Base-by-base conservation (phyloP, 257 asterid genomes). In the Haberlea rhodopensis region DNA sequence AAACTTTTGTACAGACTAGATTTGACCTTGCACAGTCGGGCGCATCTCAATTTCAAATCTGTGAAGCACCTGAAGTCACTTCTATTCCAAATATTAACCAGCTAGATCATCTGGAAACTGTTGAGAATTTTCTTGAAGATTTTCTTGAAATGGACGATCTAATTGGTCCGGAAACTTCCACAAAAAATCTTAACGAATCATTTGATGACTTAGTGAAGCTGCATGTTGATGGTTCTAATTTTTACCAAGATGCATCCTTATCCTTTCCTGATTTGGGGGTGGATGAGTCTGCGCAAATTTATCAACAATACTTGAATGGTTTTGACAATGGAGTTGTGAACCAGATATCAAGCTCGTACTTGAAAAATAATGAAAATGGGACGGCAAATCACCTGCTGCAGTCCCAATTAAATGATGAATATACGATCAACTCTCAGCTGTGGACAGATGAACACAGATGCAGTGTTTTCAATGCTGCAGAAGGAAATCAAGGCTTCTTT, bases 81-180 rank as follows among this genome's bases (percentile, higher is more conserved):
- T 83, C 86, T 66, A 77, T 57, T 62, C 62, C 79, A 2, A 40
- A 79, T 18, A 58, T 65, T 67, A 57, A 62, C 24, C 43, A 5
- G 20, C 52, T 53, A 18, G 66, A 60, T 59, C 56, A 61, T 54
- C 48, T 3, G 11, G 68, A 11, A 56, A 68, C 24, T 49, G 96
- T 69, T 67, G 90, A 70, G 75, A 82, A 80, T 69, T 78, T 84
- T 70, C 69, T 81, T 29, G 91, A 83, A 74, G 97, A 87, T 80
- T 94, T 71, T 79, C 84, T 94, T 65, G 99, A 94, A 77, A 75
- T 94, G 80, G 58, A 90, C 62, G 99, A 94, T 64, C 82, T 94
- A 61, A 6, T 73, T 28, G 82, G 74, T 49, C 77, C 85, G 21
- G 79, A 81, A 55, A 70, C 78, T 20, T 61, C 76, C 32, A n/a